phyloP scores from a whole-genome alignment of 2,329 filamentous ascomycete genomes.

The Chrysoporthe puriensis region DNA sequence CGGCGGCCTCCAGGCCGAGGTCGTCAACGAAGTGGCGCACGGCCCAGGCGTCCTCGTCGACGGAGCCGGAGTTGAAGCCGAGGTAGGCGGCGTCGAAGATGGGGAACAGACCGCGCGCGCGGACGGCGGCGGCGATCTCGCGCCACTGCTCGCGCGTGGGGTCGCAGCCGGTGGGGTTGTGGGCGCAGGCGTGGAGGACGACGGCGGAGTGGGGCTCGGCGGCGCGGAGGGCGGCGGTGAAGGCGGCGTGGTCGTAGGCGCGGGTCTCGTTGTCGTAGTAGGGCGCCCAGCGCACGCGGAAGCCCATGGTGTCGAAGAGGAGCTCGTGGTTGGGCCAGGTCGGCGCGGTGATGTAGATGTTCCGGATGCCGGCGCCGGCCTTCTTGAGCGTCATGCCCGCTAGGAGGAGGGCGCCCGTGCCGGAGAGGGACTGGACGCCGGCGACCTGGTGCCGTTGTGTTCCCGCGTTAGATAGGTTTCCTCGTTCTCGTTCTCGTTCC shows the following conservation, averaged over 20 bases:
- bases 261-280: conserved; percentile 44
- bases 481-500: background rate
- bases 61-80: conserved; percentile 38
- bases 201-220: conserved; percentile 37
- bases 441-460: conserved; percentile 13
- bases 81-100: conserved; percentile 41
- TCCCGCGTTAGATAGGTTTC: background rate
- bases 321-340: conserved; percentile 48
- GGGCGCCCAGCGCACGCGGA: conserved; percentile 38
- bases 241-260: conserved; percentile 39
- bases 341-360: conserved; percentile 44
- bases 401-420: conserved; percentile 45
- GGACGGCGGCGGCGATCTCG: conserved; percentile 34
- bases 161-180: conserved; percentile 48
- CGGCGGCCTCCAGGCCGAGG: conserved; percentile 51
- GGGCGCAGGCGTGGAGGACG: conserved; percentile 47
- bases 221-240: conserved; percentile 34
- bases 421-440: conserved; percentile 42
- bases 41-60: conserved; percentile 39
- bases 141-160: conserved; percentile 41
- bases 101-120: conserved; percentile 35
- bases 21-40: conserved; percentile 39
- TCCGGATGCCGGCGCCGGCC: conserved; percentile 33
- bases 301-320: conserved; percentile 41
- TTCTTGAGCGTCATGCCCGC: conserved; percentile 39